Evolutionary conservation across 768 basidiomycete species (phyloP), one percentile per base, ranked within the genome.

Genomic region (Chiua virens): DNA sequence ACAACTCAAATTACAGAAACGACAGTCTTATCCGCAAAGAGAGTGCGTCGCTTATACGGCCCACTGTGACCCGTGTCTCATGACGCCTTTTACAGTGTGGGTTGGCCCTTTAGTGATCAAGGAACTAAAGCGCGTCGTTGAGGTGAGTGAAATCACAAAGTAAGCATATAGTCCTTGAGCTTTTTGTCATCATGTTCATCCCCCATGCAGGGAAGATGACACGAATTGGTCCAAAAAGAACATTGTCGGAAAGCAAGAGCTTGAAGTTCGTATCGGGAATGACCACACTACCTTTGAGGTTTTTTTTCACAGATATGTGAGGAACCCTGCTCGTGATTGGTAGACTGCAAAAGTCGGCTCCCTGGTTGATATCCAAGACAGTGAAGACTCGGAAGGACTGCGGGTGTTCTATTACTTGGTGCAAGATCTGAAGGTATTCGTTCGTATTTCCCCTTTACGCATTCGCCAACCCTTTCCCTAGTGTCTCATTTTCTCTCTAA

Each of bases 1-100:
- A 98, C 78, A 98, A 98, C 78, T 98, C 96, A 10, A 99, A 99
- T 73, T 99, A 99, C 74, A 77, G 97, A 28, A 98, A 98, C 62
- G 97, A 99, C 74, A 89, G 87, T 69, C 75, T 99, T 42, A 98
- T 99, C 67, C 83, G 96, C 55, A 98, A 98, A 90, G 97, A 99
- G 73, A 97, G 95, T 97, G 60, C 63, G 92, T 80, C 10, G 18
- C 13, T 50, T 23, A 3, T 22, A 10, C n/a, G 7, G 3, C 5
- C 7, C n/a, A 18, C 21, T n/a, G 22, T 7, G 27, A 9, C 20
- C 4, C 36, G 42, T 30, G 27, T 37, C 47, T 42, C 43, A 40
- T 47, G 8, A 22, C 22, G 27, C 48, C 40, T 37, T 45, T 37
- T 49, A 13, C 60, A 98, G 96, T 98, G 93, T 97, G 87, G 85